phyloP scores from a whole-genome alignment of 148 eudicot genomes.

The Heliamphora exappendiculata region DNA sequence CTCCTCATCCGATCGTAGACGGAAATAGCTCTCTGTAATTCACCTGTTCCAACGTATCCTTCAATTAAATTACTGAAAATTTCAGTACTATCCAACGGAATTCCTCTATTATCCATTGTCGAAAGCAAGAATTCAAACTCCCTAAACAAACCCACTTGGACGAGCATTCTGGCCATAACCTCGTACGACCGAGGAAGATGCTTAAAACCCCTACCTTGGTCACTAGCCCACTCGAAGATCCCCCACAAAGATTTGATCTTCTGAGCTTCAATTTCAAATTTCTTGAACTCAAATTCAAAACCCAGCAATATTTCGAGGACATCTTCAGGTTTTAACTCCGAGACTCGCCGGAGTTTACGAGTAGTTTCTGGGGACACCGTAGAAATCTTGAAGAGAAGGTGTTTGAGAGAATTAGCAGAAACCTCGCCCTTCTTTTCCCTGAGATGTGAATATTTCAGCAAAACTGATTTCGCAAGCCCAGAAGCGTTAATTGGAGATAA shows the following conservation, averaged over 20 bases:
- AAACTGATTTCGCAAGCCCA: constrained; percentile 24
- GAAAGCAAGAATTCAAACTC: constrained; percentile 60
- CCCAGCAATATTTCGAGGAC: constrained; percentile 51
- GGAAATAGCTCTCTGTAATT: constrained; percentile 36
- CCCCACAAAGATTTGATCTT: constrained; percentile 60
- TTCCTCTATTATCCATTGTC: constrained; percentile 37
- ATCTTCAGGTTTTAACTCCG: constrained; percentile 42
- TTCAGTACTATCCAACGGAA: constrained; percentile 51
- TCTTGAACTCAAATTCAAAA: constrained; percentile 28
- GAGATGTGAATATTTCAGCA: constrained; percentile 17
- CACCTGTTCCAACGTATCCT: constrained; percentile 43
- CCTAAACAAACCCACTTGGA: constrained; percentile 33
- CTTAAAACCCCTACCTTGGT: constrained; percentile 32
- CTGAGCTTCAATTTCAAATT: constrained; percentile 25
- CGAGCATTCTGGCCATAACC: constrained; percentile 55
- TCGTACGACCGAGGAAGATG: constrained; percentile 46
- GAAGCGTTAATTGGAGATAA: constrained; percentile 12
- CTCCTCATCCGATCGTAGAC: constrained; percentile 49
- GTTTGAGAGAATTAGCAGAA: constrained; percentile 26
- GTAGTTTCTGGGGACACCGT: constrained; percentile 37
- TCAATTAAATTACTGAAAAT: constrained; percentile 48
- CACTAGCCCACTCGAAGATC: constrained; percentile 46
- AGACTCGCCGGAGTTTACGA: constrained; percentile 46
- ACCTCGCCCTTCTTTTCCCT: constrained; percentile 18
- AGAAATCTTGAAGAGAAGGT: constrained; percentile 41